These are phyloP conservation scores for Nothomitra cinnamomea DNA, from an alignment of 2,329 filamentous ascomycete species.

Conservation along the genomic window DNA sequence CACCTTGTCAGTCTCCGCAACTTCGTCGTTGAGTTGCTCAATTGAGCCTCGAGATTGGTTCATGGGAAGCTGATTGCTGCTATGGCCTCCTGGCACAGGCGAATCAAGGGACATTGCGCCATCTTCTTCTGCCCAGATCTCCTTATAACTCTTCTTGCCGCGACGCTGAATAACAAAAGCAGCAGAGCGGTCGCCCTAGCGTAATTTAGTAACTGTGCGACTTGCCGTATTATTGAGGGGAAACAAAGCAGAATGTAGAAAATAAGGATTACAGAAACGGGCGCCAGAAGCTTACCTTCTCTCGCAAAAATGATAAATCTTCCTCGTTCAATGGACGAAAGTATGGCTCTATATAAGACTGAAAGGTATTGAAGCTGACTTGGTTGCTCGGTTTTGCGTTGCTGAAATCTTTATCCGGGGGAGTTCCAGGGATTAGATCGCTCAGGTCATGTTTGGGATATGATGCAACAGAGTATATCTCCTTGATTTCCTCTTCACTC, in stretches of 20 bases:
- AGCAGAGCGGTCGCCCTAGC: constrained; percentile 54
- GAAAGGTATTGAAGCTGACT: constrained; percentile 84
- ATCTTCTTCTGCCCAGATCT: constrained; percentile 91
- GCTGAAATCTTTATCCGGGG: constrained; percentile 90
- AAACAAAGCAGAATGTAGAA: too few species aligned
- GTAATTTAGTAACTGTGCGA: neutral
- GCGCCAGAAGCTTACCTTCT: constrained; percentile 35
- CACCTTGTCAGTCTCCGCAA: constrained; percentile 76
- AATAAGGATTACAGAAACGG: constrained; percentile 7
- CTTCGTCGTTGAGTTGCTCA: constrained; percentile 71
- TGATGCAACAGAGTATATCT: constrained; percentile 71
- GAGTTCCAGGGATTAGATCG: constrained; percentile 72
- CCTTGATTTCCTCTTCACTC: constrained; percentile 68
- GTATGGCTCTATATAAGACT: constrained; percentile 81
- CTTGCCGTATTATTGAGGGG: too few species aligned
- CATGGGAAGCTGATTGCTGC: constrained; percentile 44
- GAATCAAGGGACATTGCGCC: constrained; percentile 59
- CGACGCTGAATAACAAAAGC: constrained; percentile 78
- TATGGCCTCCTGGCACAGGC: constrained; percentile 32
- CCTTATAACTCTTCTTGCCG: constrained; percentile 70
- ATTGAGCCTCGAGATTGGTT: constrained; percentile 76
- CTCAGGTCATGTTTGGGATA: constrained; percentile 70
- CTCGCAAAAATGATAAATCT: constrained; percentile 80
- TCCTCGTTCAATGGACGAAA: constrained; percentile 83
- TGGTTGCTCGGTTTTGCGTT: constrained; percentile 86